phyloP scores from a whole-genome alignment of 805 yeast species.

The Wickerhamiella kurtzmanii region DNA sequence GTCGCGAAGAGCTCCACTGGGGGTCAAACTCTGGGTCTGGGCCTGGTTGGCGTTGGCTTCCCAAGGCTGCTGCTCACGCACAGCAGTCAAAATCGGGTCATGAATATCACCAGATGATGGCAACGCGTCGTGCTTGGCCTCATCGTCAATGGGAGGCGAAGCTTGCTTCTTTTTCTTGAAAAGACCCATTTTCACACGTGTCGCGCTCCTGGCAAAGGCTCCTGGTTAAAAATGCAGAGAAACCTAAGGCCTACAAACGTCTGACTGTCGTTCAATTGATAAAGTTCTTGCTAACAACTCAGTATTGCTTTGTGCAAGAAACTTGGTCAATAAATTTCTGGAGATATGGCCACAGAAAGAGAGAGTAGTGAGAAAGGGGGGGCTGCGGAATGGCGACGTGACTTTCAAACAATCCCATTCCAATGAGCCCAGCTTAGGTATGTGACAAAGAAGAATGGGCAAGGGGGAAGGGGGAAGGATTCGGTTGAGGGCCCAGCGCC shows the following conservation, averaged over 20 bases:
- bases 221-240: background rate
- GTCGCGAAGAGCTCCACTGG: constrained; percentile 51
- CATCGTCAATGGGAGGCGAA: constrained; percentile 22
- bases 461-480: too few relatives aligned
- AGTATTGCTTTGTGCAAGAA: too few relatives aligned
- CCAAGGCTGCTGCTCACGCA: constrained; percentile 91
- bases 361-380: too few relatives aligned
- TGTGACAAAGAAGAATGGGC: too few relatives aligned
- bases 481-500: too few relatives aligned
- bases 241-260: background rate
- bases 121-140: constrained; percentile 19
- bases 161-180: constrained; percentile 16
- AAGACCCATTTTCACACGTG: constrained; percentile 16
- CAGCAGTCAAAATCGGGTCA: constrained; percentile 88
- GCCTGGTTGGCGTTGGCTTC: constrained; percentile 41
- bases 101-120: constrained; percentile 36
- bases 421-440: too few relatives aligned
- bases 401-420: too few relatives aligned
- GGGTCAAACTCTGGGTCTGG: constrained; percentile 28
- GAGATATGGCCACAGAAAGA: too few relatives aligned
- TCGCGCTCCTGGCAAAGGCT: background rate
- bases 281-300: too few relatives aligned
- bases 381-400: too few relatives aligned
- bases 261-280: too few relatives aligned
- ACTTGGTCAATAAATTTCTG: too few relatives aligned